Base-by-base conservation (phyloP, 1,284 basidiomycete species). In the Austropuccinia psidii region DNA sequence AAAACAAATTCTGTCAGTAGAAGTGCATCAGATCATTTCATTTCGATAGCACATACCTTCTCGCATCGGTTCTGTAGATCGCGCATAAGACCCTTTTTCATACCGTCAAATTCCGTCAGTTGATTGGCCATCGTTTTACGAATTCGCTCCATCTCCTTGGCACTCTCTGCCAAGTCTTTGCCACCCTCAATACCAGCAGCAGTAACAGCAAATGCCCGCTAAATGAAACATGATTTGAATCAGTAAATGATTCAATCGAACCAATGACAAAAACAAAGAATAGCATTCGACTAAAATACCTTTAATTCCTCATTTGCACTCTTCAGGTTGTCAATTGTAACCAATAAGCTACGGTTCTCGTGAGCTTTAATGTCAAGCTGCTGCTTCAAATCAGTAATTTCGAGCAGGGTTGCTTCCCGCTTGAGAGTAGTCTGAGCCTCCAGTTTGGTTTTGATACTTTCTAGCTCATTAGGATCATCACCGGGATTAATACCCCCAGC, bases 21-120 rank as follows among this genome's bases (percentile, higher is more conserved):
- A 47, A 31, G 4, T 21, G 27, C 29, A 29, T 70, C 31, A 33
- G 19, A 11, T 29, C 27, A 8, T 19, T 21, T 4, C 4, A 55
- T 4, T 9, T 2, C 6, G 24, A 27, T 41, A 35, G 13, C 15
- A 52, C 83, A 76, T 73, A 91, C 93, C 88, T 98, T 98, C 85
- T 99, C 96, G 82, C 96, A 99, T 55, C 96, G 93, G 82, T 98
- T 97, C 84, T 98, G 96, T 77, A 99, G 84, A 84, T 98, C 96
- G 61, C 93, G 89, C 90, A 98, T 97, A 77, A 99, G 86, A 75
- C 90, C 95, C 85, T 97, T 96, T 87, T 98, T 98, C 80, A 98
- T 93, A 41, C 90, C 89, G 81, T 99, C 96, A 81, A 98, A 99
- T 81, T 99, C 96, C 77, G 93, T 90, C 76, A 97, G 88, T 80